These are phyloP conservation scores for Diplodia mutila DNA, from an alignment of 2,329 filamentous ascomycete genomes.

Conservation along the genomic window DNA sequence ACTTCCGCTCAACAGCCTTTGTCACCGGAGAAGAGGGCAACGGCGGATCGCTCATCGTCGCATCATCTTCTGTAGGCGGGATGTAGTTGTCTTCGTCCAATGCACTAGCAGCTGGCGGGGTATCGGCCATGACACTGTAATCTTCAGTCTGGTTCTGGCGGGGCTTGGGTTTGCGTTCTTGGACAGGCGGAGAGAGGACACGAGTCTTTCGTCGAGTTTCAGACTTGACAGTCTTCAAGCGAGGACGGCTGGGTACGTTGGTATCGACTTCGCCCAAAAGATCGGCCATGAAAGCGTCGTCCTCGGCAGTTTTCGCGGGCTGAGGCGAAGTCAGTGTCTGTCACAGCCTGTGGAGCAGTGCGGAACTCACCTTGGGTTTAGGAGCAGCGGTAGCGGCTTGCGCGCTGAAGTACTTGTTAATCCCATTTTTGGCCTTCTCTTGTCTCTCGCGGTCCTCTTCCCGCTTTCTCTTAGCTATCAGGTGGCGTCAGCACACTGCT, in stretches of 20 bases:
- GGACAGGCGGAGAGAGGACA: slow-evolving; percentile 74
- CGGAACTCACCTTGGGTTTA: slow-evolving; percentile 73
- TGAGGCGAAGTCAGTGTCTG: neutral
- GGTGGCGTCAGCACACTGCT: neutral
- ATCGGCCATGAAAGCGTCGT: slow-evolving; percentile 83
- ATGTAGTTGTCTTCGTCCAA: slow-evolving; percentile 62
- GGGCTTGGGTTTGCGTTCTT: slow-evolving; percentile 45
- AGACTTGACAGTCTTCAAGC: slow-evolving; percentile 70
- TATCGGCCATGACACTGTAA: slow-evolving; percentile 48
- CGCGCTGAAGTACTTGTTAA: slow-evolving; percentile 91
- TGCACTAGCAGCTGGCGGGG: slow-evolving; percentile 41
- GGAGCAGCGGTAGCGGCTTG: slow-evolving; percentile 65
- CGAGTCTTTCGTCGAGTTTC: slow-evolving; percentile 78
- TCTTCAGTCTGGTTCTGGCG: slow-evolving; percentile 41
- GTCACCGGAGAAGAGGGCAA: slow-evolving; percentile 83
- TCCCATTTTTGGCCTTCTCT: slow-evolving; percentile 86
- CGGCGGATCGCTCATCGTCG: slow-evolving; percentile 81
- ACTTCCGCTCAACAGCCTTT: slow-evolving; percentile 75
- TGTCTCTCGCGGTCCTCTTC: slow-evolving; percentile 85
- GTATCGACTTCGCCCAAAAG: slow-evolving; percentile 87
- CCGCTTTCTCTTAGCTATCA: slow-evolving; percentile 77
- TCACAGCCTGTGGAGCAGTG: neutral
- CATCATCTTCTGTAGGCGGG: slow-evolving; percentile 61
- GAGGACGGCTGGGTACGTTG: slow-evolving; percentile 64
- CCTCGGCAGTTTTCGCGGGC: slow-evolving; percentile 80